Conservation (phyloP, 495 filamentous ascomycete species). For the Penicillium simplicissimum region DNA sequence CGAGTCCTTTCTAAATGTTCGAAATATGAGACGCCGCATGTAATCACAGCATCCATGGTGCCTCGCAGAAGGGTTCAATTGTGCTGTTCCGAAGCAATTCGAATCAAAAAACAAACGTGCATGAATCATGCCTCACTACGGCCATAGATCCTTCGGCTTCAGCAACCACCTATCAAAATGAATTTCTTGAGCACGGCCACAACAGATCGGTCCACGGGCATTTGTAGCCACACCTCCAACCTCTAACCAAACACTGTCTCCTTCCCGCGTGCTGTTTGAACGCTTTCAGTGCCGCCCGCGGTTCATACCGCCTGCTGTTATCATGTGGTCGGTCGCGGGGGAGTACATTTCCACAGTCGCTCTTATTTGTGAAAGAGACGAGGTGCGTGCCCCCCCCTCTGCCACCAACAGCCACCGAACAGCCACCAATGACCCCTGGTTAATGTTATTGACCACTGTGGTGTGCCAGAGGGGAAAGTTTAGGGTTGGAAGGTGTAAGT, state of each 20-base stretch:
- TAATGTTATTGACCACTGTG: background rate
- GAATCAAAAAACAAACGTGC: background rate
- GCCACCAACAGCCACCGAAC: constrained; percentile 1
- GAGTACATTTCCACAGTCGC: background rate
- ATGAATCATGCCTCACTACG: background rate
- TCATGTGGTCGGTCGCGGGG: background rate
- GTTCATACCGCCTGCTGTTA: background rate
- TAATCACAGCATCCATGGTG: background rate
- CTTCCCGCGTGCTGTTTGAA: background rate
- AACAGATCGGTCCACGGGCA: constrained; percentile 1
- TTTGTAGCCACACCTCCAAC: background rate
- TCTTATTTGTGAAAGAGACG: background rate
- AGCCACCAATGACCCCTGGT: constrained; percentile 5
- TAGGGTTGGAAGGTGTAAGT: background rate
- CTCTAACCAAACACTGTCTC: background rate
- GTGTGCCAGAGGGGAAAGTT: background rate
- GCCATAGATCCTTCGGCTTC: background rate
- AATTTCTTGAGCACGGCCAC: constrained; percentile 12
- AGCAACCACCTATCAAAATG: constrained; percentile 18
- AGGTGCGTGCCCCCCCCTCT: background rate
- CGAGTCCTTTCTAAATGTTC: background rate
- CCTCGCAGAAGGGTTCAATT: no score
- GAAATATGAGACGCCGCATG: background rate
- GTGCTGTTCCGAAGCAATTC: no score
- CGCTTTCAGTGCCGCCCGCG: background rate